Evolutionary conservation across 2,329 filamentous ascomycete genomes (phyloP).

Genomic region (Celoporthe dispersa): DNA sequence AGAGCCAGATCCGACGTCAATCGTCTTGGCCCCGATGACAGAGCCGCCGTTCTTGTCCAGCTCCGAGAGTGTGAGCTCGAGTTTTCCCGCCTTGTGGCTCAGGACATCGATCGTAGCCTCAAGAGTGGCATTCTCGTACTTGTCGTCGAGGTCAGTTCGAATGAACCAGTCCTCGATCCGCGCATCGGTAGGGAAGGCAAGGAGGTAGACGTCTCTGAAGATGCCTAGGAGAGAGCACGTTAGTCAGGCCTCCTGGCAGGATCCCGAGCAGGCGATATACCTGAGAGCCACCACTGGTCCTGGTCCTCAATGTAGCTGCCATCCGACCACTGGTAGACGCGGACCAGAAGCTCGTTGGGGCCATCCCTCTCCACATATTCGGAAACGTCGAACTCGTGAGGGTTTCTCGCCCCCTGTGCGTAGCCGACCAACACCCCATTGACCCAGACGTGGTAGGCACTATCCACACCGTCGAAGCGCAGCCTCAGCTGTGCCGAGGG

Average conservation of each 20-base stretch:
- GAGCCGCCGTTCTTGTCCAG: conserved; percentile 41
- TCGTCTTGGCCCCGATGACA: conserved; percentile 35
- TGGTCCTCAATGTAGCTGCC: conserved; percentile 73
- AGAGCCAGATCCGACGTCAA: conserved; percentile 35
- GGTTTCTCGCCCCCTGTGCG: conserved; percentile 69
- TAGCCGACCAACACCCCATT: conserved; percentile 69
- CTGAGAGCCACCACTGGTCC: conserved; percentile 71
- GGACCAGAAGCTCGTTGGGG: conserved; percentile 61
- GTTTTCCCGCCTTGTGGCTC: conserved; percentile 38
- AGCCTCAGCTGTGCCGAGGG: conserved; percentile 57
- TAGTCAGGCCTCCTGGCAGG: not conserved
- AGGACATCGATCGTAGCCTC: conserved; percentile 51
- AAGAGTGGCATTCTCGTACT: conserved; percentile 56
- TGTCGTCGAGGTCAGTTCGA: conserved; percentile 55
- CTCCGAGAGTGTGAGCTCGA: conserved; percentile 52
- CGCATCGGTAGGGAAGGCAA: conserved; percentile 56
- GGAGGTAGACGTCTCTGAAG: conserved; percentile 67
- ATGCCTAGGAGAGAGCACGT: conserved; percentile 49
- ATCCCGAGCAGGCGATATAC: conserved; percentile 35
- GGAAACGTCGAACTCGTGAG: conserved; percentile 72
- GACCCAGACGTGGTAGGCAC: conserved; percentile 71
- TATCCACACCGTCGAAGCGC: conserved; percentile 74
- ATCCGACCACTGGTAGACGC: conserved; percentile 74
- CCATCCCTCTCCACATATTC: conserved; percentile 44
- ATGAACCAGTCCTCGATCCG: conserved; percentile 64